Percentiles rank a stretch among this genome's conserved stretches.
These are phyloP conservation scores for Podila epigama DNA, from an alignment of 192 early-diverging fungal genomes.

Conservation along the genomic window DNA sequence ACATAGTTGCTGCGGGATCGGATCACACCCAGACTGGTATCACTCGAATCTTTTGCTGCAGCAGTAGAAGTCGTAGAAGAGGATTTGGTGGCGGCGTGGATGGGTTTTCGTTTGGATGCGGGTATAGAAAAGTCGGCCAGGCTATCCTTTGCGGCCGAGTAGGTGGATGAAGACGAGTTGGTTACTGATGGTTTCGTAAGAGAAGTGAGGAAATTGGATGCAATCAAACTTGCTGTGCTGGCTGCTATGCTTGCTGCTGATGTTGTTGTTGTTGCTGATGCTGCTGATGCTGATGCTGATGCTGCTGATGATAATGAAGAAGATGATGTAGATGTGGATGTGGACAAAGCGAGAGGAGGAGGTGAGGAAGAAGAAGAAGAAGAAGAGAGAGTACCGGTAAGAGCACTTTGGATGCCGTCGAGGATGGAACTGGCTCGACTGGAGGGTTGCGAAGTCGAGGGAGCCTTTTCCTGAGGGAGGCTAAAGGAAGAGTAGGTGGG, in stretches of 20 bases:
- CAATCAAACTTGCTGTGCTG: no score
- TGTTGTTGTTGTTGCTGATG: conserved; percentile 21
- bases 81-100: no score
- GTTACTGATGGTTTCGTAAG: conserved; percentile 15
- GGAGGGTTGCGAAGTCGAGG: background rate
- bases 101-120: conserved; percentile 14
- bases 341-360: no score
- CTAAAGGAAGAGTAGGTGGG: conserved; percentile 31
- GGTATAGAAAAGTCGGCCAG: conserved; percentile 40
- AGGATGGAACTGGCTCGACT: background rate
- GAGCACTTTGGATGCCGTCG: background rate
- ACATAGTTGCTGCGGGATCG: conserved; percentile 46
- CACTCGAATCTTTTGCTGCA: background rate
- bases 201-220: no score
- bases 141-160: conserved; percentile 33
- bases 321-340: no score
- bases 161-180: conserved; percentile 18
- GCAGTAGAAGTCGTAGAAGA: no score
- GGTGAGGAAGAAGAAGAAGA: no score
- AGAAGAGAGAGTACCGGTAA: background rate
- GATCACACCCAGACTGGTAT: conserved; percentile 5
- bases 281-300: background rate
- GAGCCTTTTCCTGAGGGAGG: conserved; percentile 8
- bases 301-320: no score
- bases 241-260: no score